Evolutionary conservation across 371 early-diverging fungal genomes (phyloP), one percentile per base, ranked within the genome.

Genomic region (Rhizopus delemar): DNA sequence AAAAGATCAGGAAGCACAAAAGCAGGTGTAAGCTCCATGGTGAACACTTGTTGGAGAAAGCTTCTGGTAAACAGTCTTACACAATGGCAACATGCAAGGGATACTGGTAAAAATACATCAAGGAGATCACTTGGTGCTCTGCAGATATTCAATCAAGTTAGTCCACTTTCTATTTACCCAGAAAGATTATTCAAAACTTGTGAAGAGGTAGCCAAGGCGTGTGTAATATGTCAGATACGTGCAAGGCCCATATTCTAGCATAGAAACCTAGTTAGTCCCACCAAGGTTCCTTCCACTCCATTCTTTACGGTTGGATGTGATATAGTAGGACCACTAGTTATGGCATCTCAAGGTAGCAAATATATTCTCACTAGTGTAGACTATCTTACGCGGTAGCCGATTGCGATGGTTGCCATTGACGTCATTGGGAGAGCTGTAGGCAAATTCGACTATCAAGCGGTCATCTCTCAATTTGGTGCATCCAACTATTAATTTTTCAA

Each of bases 351-450:
- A 13, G 66, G 65, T 9, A 66, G 69, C 41, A 35, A 13, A 12
- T 69, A 73, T 39, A 58, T 69, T 0, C 33, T 73, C 0, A 65
- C 65, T 7, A 68, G 50, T 11, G 41, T 73, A 1, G 65, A 65
- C 38, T 58, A 67, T n/a, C 16, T 65, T 0, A 73, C 69, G 0
- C 11, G 63, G 5, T 73, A 56, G 58, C 69, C 69, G 0, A 22
- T 69, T 0, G 60, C 65, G 7, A 8, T 36, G 5, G 68, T 66
- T 1, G 74, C 69, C 0, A 51, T 53, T 0, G 34, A 61, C 12
- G 66, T 66, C 1, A 60, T 22, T 28, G 69, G 63, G 53, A 4
- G 74, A 71, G 53, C 53, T 60, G 8, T 69, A 73, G 7, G 31
- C 64, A 8, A 65, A 69, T 39, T 73, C 69, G 39, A 63, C 33